These are phyloP conservation scores for Solanum boliviense DNA, from an alignment of 257 asterid species.

Conservation along the genomic window DNA sequence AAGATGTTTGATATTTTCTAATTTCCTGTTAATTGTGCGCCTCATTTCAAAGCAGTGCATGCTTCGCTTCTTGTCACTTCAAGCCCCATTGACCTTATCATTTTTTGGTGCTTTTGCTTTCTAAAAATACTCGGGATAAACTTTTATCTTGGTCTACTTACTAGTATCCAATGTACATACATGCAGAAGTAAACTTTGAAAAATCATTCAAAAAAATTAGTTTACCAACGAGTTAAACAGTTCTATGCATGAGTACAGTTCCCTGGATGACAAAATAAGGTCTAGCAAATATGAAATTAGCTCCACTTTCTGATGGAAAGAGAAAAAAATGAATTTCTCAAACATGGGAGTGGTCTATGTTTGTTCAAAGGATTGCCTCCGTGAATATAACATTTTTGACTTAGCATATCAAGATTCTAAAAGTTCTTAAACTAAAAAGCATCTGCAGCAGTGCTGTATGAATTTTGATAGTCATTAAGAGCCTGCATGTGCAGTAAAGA, in stretches of 20 bases:
- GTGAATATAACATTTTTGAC: not conserved
- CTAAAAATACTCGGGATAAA: not conserved
- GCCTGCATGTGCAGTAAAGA: not conserved
- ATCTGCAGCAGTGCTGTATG: not conserved
- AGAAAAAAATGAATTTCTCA: not conserved
- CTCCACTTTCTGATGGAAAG: not conserved
- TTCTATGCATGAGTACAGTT: not conserved
- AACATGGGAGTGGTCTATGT: not conserved
- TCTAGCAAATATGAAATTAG: not conserved
- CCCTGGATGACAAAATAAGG: not conserved
- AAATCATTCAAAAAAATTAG: not conserved
- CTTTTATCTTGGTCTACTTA: not conserved
- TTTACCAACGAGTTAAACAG: not conserved
- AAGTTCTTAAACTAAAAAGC: not conserved
- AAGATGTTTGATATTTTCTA: not conserved
- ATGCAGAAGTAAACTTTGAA: not conserved
- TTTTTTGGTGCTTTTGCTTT: not conserved
- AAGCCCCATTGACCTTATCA: not conserved
- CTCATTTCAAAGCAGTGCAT: not conserved
- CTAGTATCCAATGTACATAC: not conserved
- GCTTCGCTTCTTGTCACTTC: not conserved
- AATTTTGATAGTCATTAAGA: not conserved
- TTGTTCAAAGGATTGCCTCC: not conserved
- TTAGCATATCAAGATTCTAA: not conserved
- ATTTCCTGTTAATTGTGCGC: not conserved